phyloP scores from a whole-genome alignment of 305 asterid genomes.

The Caryopteris hybrid region DNA sequence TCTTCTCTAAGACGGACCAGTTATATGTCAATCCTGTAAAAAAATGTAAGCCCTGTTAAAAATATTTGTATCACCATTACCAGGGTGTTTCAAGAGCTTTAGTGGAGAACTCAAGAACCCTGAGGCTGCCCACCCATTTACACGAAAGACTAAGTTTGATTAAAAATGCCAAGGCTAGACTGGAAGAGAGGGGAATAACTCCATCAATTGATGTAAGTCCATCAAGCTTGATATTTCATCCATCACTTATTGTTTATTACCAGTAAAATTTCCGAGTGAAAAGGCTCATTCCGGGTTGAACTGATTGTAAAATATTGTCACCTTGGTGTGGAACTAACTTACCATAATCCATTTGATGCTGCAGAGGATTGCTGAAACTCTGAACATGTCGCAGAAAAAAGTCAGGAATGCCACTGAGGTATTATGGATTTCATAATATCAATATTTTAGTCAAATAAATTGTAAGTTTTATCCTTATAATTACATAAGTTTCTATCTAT shows the following conservation, averaged over 20 bases:
- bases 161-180: constrained; percentile 75
- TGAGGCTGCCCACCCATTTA: constrained; percentile 80
- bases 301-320: neutral
- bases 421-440: constrained; percentile 15
- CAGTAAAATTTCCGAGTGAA: neutral
- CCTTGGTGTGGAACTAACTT: neutral
- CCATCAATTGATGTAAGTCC: constrained; percentile 81
- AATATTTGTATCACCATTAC: constrained; percentile 8
- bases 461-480: constrained; percentile 6
- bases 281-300: neutral
- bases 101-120: constrained; percentile 78
- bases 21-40: neutral
- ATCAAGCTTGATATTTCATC: neutral
- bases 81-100: constrained; percentile 95
- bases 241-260: neutral
- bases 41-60: neutral
- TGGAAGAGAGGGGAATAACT: constrained; percentile 73
- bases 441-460: constrained; percentile 2
- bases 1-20: neutral
- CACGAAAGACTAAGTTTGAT: constrained; percentile 80
- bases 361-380: constrained; percentile 82
- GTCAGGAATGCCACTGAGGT: constrained; percentile 99
- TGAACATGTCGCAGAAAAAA: constrained; percentile 86
- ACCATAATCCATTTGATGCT: constrained; percentile 19
- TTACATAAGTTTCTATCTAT: neutral